Evolutionary conservation across 257 asterid genomes (phyloP), one percentile per base, ranked within the genome.

Genomic region (Cinchona pubescens): DNA sequence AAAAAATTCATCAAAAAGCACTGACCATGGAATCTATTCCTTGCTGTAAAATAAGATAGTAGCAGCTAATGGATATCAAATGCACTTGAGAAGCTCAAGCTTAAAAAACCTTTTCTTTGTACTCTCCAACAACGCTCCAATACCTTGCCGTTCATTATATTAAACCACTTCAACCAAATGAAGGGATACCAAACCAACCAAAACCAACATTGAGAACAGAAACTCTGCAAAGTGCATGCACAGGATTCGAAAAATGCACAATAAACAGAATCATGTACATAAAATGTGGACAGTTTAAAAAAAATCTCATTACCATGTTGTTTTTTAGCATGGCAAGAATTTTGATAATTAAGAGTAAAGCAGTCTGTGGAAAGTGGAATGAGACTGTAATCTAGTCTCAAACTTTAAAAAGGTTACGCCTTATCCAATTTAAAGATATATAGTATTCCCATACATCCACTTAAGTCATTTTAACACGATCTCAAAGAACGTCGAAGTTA

Each of bases 401-500:
- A 56, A 23, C 59, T 73, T 34, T n/a, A 16, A 1, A 42, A 1
- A 18, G 12, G 53, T 48, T n/a, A 72, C 29, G 2, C 9, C 59
- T 64, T 23, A 40, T 18, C 64, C 55, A 42, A 72, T 30, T 21
- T 51, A 42, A 66, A 30, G 15, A 16, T 21, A 7, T 15, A 40
- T 19, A 32, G 10, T 62, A 1, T 32, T 45, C 62, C 64, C 30
- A 69, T 21, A 55, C 27, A 67, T 32, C 42, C 69, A 68, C 21
- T 35, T 61, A 68, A 77, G 27, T 51, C 62, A 16, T 14, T 51
- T 29, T 34, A 37, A 46, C 55, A 30, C 18, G 25, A 71, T 42
- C 60, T 18, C 56, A 76, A 51, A 51, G 56, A 60, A 71, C 35
- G n/a, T 58, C 56, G 40, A 66, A 18, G 68, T 13, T 56, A 67